A percentile compares a stretch with the other conserved stretches of the same genome.
Evolutionary conservation across 352 stramenopile genomes (phyloP).

Genomic region (Pythium sukuiense): DNA sequence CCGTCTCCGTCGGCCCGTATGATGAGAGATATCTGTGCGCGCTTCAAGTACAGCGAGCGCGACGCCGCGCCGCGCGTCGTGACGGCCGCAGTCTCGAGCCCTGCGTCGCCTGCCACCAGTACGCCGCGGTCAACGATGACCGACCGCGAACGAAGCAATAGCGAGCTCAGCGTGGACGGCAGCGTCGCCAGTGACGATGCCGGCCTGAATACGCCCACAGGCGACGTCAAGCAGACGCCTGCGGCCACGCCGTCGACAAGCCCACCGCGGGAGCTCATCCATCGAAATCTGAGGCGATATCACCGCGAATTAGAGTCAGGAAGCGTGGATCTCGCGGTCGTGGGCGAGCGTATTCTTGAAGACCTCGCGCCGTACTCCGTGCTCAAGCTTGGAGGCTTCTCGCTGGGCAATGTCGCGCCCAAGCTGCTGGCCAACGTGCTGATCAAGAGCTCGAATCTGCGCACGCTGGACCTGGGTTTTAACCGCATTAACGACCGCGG

Average conservation of each 20-base stretch:
- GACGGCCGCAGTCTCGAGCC: background rate
- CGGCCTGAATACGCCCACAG: background rate
- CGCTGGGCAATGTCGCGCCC: conserved; percentile 63
- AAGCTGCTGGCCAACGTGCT: conserved; percentile 62
- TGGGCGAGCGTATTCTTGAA: conserved; percentile 49
- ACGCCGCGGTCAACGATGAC: conserved; percentile 16
- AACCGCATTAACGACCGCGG: conserved; percentile 79
- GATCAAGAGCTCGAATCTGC: conserved; percentile 37
- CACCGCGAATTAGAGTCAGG: conserved; percentile 44
- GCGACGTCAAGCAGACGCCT: conserved; percentile 14
- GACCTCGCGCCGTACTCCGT: conserved; percentile 62
- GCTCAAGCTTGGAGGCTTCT: conserved; percentile 81
- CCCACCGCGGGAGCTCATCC: conserved; percentile 64
- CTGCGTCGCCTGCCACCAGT: conserved; percentile 9
- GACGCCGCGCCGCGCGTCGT: conserved; percentile 6
- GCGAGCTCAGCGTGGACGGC: conserved; percentile 19
- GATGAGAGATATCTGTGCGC: conserved; percentile 46
- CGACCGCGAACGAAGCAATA: conserved; percentile 22
- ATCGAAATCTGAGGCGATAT: conserved; percentile 56
- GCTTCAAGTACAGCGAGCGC: conserved; percentile 73
- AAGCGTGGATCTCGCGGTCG: conserved; percentile 29
- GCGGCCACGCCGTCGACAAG: conserved; percentile 20
- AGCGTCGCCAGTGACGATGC: conserved; percentile 2
- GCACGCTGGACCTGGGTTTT: conserved; percentile 75
- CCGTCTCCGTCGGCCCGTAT: conserved; percentile 10